Percentiles rank a stretch among this genome's conserved stretches.
These are phyloP conservation scores for Russula griseocarnosa DNA, from an alignment of 768 basidiomycete species.

Conservation along the genomic window DNA sequence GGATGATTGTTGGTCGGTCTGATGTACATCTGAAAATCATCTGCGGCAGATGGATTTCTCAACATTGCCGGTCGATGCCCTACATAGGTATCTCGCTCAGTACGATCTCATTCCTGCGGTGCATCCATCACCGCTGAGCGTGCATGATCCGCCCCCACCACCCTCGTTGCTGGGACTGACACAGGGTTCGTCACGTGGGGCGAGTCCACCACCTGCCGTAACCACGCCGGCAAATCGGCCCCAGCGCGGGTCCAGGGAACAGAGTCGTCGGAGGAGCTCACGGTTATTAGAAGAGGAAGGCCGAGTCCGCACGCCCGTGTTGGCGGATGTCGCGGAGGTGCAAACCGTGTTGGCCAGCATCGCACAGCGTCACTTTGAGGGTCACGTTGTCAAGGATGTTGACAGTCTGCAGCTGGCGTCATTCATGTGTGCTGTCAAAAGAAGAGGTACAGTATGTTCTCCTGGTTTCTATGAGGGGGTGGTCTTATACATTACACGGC, in stretches of 20 bases:
- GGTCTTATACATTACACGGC: constrained; percentile 12
- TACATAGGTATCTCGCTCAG: constrained; percentile 70
- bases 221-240: constrained; percentile 66
- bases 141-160: constrained; percentile 69
- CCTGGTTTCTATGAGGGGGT: constrained; percentile 12
- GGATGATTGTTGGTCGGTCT: neutral
- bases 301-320: constrained; percentile 53
- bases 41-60: constrained; percentile 65
- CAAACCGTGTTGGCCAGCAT: constrained; percentile 63
- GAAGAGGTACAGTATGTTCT: constrained; percentile 33
- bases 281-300: constrained; percentile 66
- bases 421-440: constrained; percentile 72
- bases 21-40: constrained; percentile 22
- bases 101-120: constrained; percentile 69
- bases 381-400: constrained; percentile 65
- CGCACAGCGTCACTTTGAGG: constrained; percentile 70
- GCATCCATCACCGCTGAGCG: constrained; percentile 63
- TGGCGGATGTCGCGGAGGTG: constrained; percentile 66
- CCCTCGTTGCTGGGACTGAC: constrained; percentile 50
- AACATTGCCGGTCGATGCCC: constrained; percentile 56
- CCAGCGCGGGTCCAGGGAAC: constrained; percentile 62
- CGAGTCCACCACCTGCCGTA: constrained; percentile 45
- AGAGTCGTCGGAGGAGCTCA: constrained; percentile 61
- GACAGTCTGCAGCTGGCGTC: constrained; percentile 79
- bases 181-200: constrained; percentile 45